Conservation (phyloP, 2,329 filamentous ascomycete genomes). For the Penicillium sp. region DNA sequence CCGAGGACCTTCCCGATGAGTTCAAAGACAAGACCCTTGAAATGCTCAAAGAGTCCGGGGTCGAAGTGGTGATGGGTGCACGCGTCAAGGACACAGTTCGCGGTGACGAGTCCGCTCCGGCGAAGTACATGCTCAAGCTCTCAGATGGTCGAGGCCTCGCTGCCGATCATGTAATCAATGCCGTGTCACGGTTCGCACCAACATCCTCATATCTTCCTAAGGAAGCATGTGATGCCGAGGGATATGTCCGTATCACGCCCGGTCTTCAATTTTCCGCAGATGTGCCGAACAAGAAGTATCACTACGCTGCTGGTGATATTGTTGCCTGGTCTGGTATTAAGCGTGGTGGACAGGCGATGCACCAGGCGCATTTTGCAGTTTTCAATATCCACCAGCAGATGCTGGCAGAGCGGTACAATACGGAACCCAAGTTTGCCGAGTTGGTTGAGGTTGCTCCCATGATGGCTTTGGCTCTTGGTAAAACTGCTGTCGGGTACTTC, state of each 20-base stretch:
- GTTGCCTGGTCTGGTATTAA: conserved; percentile 18
- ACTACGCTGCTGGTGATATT: conserved; percentile 61
- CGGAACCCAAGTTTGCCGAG: background rate
- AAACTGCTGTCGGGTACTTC: conserved; percentile 3
- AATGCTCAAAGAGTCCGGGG: conserved; percentile 58
- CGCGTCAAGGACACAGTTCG: conserved; percentile 3
- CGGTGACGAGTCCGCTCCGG: background rate
- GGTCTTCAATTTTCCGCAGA: conserved; percentile 53
- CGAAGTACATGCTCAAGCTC: conserved; percentile 50
- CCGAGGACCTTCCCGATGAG: conserved; percentile 65
- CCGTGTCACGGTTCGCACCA: conserved; percentile 60
- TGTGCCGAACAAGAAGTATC: conserved; percentile 55
- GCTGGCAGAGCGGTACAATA: conserved; percentile 1
- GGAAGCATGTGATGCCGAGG: conserved; percentile 57
- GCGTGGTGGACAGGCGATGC: conserved; percentile 5
- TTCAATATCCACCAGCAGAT: conserved; percentile 7
- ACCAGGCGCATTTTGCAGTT: conserved; percentile 1
- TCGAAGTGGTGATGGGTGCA: conserved; percentile 32
- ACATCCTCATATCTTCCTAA: conserved; percentile 61
- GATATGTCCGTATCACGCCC: conserved; percentile 60
- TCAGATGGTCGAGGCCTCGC: conserved; percentile 57
- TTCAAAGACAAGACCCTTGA: conserved; percentile 61
- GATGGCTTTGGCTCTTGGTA: conserved; percentile 8
- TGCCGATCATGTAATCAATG: conserved; percentile 65
- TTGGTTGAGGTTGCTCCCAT: conserved; percentile 1